Conservation (phyloP, 1,284 basidiomycete genomes). For the Sanghuangporus baumii region DNA sequence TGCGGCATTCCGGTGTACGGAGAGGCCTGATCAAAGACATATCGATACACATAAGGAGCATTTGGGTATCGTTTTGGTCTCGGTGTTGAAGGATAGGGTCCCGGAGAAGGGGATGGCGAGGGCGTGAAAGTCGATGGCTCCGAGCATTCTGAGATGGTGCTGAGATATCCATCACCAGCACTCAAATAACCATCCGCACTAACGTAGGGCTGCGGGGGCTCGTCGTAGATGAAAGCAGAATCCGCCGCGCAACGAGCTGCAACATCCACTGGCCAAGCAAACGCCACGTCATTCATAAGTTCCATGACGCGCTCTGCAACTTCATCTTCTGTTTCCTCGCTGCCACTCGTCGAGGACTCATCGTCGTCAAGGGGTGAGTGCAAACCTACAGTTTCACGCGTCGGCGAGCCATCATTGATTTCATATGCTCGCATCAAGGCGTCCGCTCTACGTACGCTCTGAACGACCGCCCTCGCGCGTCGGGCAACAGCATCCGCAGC, state of each 20-base stretch:
- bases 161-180: slow-evolving; percentile 4
- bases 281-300: slow-evolving; percentile 63
- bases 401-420: slow-evolving; percentile 30
- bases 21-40: slow-evolving; percentile 74
- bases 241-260: slow-evolving; percentile 29
- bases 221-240: slow-evolving; percentile 15
- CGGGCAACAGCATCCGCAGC: slow-evolving; percentile 51
- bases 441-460: slow-evolving; percentile 56
- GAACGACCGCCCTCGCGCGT: slow-evolving; percentile 65
- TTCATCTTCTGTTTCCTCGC: slow-evolving; percentile 37
- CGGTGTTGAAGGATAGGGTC: not conserved
- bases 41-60: slow-evolving; percentile 52
- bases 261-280: slow-evolving; percentile 70
- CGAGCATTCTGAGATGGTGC: slow-evolving; percentile 3
- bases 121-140: not conserved
- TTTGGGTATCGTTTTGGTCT: slow-evolving; percentile 1
- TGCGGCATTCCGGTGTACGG: slow-evolving; percentile 56
- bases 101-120: not conserved
- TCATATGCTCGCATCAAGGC: slow-evolving; percentile 63
- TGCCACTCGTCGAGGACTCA: not conserved
- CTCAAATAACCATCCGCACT: not conserved
- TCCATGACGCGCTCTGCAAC: slow-evolving; percentile 61
- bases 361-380: slow-evolving; percentile 5
- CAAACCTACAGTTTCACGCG: not conserved
- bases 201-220: not conserved